phyloP scores from a whole-genome alignment of 2,329 filamentous ascomycete genomes.

The Calonectria fujianensis region DNA sequence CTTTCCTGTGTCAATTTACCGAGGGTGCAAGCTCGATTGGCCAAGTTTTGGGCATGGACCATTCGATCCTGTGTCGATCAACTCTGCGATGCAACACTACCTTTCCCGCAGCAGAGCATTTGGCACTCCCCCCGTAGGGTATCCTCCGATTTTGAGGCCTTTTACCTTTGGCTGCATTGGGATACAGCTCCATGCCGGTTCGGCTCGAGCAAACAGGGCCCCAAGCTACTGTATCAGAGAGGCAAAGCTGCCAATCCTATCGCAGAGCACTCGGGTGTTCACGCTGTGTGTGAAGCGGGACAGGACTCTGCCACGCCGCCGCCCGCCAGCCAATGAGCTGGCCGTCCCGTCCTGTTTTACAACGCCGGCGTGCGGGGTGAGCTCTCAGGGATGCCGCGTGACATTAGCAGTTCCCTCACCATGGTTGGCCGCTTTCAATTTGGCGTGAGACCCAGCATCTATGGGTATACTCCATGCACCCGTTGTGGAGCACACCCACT shows the following conservation, averaged over 20 bases:
- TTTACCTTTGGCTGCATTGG: slow-evolving; percentile 18
- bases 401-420: slow-evolving; percentile 37
- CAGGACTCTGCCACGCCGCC: slow-evolving; percentile 40
- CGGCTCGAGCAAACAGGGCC: slow-evolving; percentile 39
- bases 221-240: slow-evolving; percentile 36
- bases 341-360: slow-evolving; percentile 33
- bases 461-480: slow-evolving; percentile 43
- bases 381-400: slow-evolving; percentile 44
- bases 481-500: slow-evolving; percentile 46
- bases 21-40: neutral
- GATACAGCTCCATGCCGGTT: slow-evolving; percentile 41
- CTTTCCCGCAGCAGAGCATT: slow-evolving; percentile 26
- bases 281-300: slow-evolving; percentile 35
- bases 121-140: slow-evolving; percentile 12
- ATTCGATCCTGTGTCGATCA: slow-evolving; percentile 34
- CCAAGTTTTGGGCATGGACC: slow-evolving; percentile 21
- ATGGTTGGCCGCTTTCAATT: slow-evolving; percentile 42
- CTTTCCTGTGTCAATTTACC: slow-evolving; percentile 32
- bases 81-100: slow-evolving; percentile 42
- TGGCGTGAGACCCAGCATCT: slow-evolving; percentile 34
- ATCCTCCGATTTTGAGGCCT: slow-evolving; percentile 28
- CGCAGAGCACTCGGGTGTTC: slow-evolving; percentile 39
- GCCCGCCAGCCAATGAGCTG: slow-evolving; percentile 45
- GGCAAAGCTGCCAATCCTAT: slow-evolving; percentile 37
- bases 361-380: slow-evolving; percentile 51